A percentile compares a stretch with the other conserved stretches of the same genome.
These are phyloP conservation scores for Epichloe sibirici DNA, from an alignment of 2,329 filamentous ascomycete species.

Conservation along the genomic window DNA sequence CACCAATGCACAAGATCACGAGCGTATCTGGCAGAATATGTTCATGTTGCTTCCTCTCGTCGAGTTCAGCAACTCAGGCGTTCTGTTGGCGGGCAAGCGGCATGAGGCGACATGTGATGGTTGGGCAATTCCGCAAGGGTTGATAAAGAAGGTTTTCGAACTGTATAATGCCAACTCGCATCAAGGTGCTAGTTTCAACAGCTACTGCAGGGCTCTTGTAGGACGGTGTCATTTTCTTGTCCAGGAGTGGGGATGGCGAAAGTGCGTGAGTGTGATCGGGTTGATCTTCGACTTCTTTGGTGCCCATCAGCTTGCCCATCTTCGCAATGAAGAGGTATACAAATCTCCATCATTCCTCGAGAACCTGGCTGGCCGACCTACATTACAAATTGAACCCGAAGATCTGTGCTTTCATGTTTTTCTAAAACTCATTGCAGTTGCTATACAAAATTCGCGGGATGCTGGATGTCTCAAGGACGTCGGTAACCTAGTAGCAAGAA, in stretches of 20 bases:
- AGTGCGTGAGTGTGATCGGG: slow-evolving; percentile 43
- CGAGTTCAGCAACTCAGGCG: slow-evolving; percentile 45
- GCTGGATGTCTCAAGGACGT: slow-evolving; percentile 43
- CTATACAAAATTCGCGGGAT: slow-evolving; percentile 38
- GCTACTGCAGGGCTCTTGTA: slow-evolving; percentile 48
- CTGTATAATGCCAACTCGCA: slow-evolving; percentile 42
- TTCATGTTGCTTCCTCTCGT: slow-evolving; percentile 49
- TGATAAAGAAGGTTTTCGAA: slow-evolving; percentile 45
- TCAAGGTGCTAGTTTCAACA: slow-evolving; percentile 51
- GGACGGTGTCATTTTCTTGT: slow-evolving; percentile 51
- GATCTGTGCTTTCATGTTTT: slow-evolving; percentile 58
- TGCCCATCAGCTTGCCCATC: slow-evolving; percentile 45
- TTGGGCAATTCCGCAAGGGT: slow-evolving; percentile 45
- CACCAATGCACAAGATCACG: slow-evolving; percentile 35
- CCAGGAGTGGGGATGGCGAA: slow-evolving; percentile 53
- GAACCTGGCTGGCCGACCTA: slow-evolving; percentile 33
- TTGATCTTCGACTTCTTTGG: slow-evolving; percentile 58
- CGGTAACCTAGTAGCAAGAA: slow-evolving; percentile 46
- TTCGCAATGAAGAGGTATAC: slow-evolving; percentile 53
- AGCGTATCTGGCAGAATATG: slow-evolving; percentile 44
- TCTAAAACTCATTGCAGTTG: slow-evolving; percentile 48
- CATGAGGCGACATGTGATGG: slow-evolving; percentile 32
- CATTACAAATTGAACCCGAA: slow-evolving; percentile 36
- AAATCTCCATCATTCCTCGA: slow-evolving; percentile 50
- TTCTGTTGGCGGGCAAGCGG: slow-evolving; percentile 26